Base-by-base conservation (phyloP, 805 yeast species). In the Candida coquimbonensis region DNA sequence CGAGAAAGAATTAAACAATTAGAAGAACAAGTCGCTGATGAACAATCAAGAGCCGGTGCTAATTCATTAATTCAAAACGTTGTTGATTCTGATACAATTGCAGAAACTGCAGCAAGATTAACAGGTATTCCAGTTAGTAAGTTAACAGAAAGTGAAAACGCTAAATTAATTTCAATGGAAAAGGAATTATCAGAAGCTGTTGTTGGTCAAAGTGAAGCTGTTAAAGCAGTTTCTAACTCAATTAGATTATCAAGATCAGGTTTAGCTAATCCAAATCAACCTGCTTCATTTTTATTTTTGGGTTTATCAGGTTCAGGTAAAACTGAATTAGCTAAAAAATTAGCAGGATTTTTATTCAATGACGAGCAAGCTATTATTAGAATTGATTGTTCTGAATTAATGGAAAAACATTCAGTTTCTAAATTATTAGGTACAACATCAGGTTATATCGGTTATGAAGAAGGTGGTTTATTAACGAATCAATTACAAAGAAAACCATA, bases 241-340 rank as follows among this genome's bases (percentile, higher is more conserved):
- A 87, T 93, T 45, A 80, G 99, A 67, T 75, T 93, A 57, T 80
- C 87, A 16, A 80, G 99, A 64, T 90, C 98, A 11, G 99, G 99
- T 19, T 75, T 93, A 53, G 86, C 96, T 24, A 93, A 93, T 65
- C 99, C 99, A 45, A 78, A 89, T 65, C 96, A 95, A 54, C 99
- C 99, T 7, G 88, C 98, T 0, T 87, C 96, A 13, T 93, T 93
- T 77, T 62, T 93, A 61, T 93, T 93, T 76, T 72, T 95, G 50
- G 99, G 99, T 49, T 77, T 91, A 49, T 87, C 96, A 3, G 99
- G 99, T 57, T 88, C 96, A 7, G 99, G 99, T 78, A 93, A 93
- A 75, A 93, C 99, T 9, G 98, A 93, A 66, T 74, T 93, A 56
- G 98, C 99, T 24, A 93, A 93, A 78, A 93, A 90, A 60, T 77